A percentile compares a stretch with the other conserved stretches of the same genome.
phyloP scores from a whole-genome alignment of 2,329 filamentous ascomycete genomes.

The Calonectria fujianensis region DNA sequence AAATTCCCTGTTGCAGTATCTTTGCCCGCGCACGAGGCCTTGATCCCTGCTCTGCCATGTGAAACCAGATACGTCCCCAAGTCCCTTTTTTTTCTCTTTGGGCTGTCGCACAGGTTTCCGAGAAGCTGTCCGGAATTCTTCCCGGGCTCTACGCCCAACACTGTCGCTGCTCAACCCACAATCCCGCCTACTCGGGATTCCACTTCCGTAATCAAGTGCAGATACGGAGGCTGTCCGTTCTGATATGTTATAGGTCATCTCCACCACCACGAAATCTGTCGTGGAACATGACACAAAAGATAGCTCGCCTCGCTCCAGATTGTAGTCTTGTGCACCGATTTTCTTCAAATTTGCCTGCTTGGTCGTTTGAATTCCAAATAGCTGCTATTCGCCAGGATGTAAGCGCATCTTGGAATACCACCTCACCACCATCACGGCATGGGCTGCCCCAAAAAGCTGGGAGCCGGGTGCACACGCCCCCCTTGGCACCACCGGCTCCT shows the following conservation, averaged over 20 bases:
- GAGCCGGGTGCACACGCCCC: constrained; percentile 18
- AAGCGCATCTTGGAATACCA: neutral
- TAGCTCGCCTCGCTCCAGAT: neutral
- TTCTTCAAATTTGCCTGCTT: neutral
- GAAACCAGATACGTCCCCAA: neutral
- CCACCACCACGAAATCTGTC: neutral
- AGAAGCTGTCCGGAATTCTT: constrained; percentile 2
- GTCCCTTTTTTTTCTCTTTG: neutral
- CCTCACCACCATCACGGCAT: constrained; percentile 12
- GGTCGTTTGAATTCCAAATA: neutral
- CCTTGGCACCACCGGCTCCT: constrained; percentile 10
- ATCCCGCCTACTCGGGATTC: neutral
- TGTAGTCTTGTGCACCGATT: neutral
- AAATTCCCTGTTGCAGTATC: constrained; percentile 15
- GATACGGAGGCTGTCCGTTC: neutral
- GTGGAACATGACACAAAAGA: neutral
- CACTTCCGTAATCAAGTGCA: neutral
- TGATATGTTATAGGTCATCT: constrained; percentile 13
- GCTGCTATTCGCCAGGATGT: neutral
- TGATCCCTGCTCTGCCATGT: constrained; percentile 30
- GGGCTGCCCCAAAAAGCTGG: constrained; percentile 27
- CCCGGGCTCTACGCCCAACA: neutral
- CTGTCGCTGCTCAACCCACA: neutral
- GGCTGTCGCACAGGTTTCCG: neutral
- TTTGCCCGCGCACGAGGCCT: constrained; percentile 3